Evolutionary conservation across 208 protist genomes (phyloP).

Genomic region (Trypanosoma brucei): DNA sequence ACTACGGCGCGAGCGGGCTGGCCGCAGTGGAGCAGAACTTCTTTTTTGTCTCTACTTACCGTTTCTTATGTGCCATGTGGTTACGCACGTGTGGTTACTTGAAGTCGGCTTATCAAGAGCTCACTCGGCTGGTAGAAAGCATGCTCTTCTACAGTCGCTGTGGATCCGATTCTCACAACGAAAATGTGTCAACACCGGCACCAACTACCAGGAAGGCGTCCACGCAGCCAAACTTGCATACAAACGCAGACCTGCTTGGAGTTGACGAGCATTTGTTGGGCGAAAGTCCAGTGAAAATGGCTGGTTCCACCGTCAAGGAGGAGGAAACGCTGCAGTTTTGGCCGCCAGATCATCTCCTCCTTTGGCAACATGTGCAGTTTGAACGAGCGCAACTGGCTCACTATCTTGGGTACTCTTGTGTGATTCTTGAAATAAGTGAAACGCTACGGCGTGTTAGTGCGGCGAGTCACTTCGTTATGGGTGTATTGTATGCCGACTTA

Average conservation of each 20-base stretch:
- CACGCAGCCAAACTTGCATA: neutral
- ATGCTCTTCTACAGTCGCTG: conserved; percentile 25
- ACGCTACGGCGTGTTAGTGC: conserved; percentile 38
- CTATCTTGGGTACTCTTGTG: conserved; percentile 44
- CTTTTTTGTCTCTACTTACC: conserved; percentile 48
- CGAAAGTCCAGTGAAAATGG: neutral
- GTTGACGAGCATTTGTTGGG: neutral
- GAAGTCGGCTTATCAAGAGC: conserved; percentile 52
- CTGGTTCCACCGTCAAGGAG: neutral
- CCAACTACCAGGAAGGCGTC: neutral
- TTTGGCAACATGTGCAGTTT: conserved; percentile 56
- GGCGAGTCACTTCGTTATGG: conserved; percentile 49
- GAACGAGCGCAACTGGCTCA: conserved; percentile 46
- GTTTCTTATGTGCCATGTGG: conserved; percentile 42
- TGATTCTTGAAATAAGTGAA: conserved; percentile 21
- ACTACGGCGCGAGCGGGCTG: conserved; percentile 34
- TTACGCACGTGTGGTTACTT: conserved; percentile 45
- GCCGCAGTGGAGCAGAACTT: conserved; percentile 26
- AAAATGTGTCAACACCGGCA: neutral
- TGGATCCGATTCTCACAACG: neutral
- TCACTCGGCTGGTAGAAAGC: conserved; percentile 28
- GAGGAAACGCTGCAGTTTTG: conserved; percentile 29
- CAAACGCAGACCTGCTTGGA: neutral
- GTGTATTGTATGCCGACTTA: conserved; percentile 50
- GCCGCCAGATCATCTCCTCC: conserved; percentile 68